Evolutionary conservation across 208 protist genomes (phyloP).

Genomic region (Strigomonas oncopelti): DNA sequence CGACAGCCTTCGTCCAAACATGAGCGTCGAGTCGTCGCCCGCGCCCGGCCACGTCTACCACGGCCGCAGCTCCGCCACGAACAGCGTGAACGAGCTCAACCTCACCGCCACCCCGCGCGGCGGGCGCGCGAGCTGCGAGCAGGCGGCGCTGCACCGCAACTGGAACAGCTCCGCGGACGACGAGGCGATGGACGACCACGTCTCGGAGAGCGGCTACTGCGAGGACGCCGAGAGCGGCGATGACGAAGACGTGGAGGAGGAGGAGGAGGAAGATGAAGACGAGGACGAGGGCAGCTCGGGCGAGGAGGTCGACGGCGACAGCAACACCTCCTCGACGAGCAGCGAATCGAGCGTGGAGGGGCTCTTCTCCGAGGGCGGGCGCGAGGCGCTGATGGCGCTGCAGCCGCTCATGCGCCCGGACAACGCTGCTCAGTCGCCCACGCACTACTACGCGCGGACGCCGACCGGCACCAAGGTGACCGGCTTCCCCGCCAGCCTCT

Average conservation of each 20-base stretch:
- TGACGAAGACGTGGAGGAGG: not conserved
- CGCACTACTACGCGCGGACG: not conserved
- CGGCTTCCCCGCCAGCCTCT: not conserved
- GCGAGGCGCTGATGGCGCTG: not conserved
- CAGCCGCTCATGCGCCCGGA: not conserved
- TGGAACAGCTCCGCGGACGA: not conserved
- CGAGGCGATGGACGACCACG: not conserved
- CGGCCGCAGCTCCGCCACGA: not conserved
- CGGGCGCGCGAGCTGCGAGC: too few relatives aligned
- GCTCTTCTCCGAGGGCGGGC: not conserved
- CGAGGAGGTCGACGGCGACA: not conserved
- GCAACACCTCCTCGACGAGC: slow-evolving; percentile 2
- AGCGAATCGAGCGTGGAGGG: not conserved
- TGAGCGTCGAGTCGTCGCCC: not conserved
- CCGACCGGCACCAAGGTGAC: not conserved
- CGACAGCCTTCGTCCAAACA: not conserved
- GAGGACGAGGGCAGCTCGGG: not conserved
- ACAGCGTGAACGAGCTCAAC: too few relatives aligned
- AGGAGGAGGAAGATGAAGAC: slow-evolving; percentile 1
- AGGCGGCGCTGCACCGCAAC: not conserved
- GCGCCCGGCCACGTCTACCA: not conserved
- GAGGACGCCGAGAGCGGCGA: slow-evolving; percentile 7
- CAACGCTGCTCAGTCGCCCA: not conserved
- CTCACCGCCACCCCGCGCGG: too few relatives aligned
- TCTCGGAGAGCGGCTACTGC: not conserved